A percentile compares a stretch with the other conserved stretches of the same genome.
Evolutionary conservation across 2,329 filamentous ascomycete species (phyloP).

Genomic region (Nemania abortiva): DNA sequence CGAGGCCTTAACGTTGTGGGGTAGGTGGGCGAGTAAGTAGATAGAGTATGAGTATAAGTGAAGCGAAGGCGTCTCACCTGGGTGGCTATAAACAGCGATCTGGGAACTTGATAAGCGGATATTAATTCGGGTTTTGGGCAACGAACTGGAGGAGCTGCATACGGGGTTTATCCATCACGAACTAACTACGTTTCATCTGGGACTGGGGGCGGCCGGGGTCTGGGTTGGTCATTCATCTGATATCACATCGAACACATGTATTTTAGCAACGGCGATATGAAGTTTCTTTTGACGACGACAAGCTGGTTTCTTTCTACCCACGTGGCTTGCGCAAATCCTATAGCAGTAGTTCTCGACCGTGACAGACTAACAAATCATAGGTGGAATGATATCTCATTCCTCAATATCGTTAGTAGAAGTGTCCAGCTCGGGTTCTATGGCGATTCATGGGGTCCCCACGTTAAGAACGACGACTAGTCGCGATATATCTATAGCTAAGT

Average conservation of each 20-base stretch:
- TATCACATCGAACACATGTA: constrained; percentile 25
- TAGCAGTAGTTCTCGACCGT: neutral
- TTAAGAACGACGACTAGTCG: neutral
- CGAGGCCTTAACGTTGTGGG: constrained; percentile 23
- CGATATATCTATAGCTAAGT: neutral
- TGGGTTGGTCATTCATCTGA: constrained; percentile 24
- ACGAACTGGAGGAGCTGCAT: constrained; percentile 1
- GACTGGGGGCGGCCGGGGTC: constrained; percentile 26
- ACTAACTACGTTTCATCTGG: neutral
- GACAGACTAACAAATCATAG: neutral
- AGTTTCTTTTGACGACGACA: constrained; percentile 6
- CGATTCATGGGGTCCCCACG: neutral
- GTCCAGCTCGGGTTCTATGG: neutral
- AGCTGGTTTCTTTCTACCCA: neutral
- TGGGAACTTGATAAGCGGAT: neutral
- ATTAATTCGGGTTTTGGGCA: constrained; percentile 10
- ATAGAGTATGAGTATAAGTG: neutral
- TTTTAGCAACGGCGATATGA: constrained; percentile 16
- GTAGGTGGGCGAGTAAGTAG: neutral
- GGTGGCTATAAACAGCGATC: constrained; percentile 2
- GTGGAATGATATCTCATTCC: neutral
- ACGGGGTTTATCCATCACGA: neutral
- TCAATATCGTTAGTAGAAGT: neutral
- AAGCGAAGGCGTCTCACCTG: neutral
- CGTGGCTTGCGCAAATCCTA: neutral